Evolutionary conservation across 2,329 filamentous ascomycete species (phyloP), one percentile per base, ranked within the genome.

Genomic region (Diaporthe longicolla): DNA sequence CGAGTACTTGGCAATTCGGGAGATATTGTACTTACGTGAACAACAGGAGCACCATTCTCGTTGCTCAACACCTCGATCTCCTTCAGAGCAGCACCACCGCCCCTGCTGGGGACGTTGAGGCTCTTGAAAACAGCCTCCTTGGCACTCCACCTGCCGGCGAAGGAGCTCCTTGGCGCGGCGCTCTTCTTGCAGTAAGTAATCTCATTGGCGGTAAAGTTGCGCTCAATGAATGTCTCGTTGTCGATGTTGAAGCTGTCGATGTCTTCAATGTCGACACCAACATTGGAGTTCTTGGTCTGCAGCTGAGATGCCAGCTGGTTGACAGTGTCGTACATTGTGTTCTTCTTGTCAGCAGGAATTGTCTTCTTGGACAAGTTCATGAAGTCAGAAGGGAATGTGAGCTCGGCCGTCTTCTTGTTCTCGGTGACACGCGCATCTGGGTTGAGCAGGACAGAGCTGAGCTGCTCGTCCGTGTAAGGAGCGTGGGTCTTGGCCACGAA

Each of bases 61-160:
- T 95, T 93, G 79, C 92, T 93, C 76, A 91, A 84, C 79, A 99
- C 96, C 86, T 99, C 97, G 86, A 99, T 99, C 55, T 98, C 95
- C 87, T 93, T 97, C 84, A 99, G 84, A 21, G 95, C 89, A 74
- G 97, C 96, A 77, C 97, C 97, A 13, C 93, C 95, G 76, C 97
- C 97, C 85, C 94, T 92, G 84, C 95, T 93, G 78, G 89, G 86
- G 17, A 98, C 95, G 78, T 95, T 95, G 19, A 99, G 88, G 50
- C 94, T 95, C 90, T 99, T 99, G 89, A 99, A 99, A 0, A 99
- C 95, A 37, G 97, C 97, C 86, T 99, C 97, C 87, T 99, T 99
- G 48, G 97, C 97, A 80, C 93, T 96, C 97, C 97, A 99, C 78
- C 95, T 92, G 66, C 97, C 97, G 7, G 96, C 95, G 84, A 98